Evolutionary conservation across 73 alveolate species (phyloP).

Genomic region (Paramecium octaurelia): DNA sequence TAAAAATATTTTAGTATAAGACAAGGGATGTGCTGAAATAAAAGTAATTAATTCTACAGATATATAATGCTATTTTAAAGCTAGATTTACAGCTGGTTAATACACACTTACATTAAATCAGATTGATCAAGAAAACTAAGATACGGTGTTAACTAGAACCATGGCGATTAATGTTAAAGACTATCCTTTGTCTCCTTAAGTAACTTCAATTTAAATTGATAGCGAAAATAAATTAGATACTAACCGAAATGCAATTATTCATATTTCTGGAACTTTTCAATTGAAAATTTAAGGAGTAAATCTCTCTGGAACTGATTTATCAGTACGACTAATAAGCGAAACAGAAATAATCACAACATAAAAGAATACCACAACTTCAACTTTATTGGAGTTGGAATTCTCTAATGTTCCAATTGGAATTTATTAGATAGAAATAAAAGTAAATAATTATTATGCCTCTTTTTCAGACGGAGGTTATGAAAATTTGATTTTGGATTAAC

Average conservation of each 20-base stretch:
- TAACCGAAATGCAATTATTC: neutral
- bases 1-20: neutral
- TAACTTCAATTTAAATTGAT: neutral
- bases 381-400: conserved; percentile 65
- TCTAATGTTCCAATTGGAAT: conserved; percentile 81
- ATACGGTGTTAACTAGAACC: neutral
- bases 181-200: neutral
- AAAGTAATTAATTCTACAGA: neutral
- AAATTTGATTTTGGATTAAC: neutral
- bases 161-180: neutral
- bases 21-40: neutral
- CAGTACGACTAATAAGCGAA: neutral
- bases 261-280: neutral
- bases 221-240: neutral
- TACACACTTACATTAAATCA: neutral
- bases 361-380: conserved; percentile 71
- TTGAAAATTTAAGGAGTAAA: neutral
- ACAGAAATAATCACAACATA: neutral
- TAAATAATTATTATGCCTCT: conserved; percentile 44
- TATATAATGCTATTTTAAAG: neutral
- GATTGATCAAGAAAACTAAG: neutral
- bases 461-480: neutral
- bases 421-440: conserved; percentile 75
- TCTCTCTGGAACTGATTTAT: neutral
- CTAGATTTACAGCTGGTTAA: neutral